Evolutionary conservation across 192 early-diverging fungal species (phyloP).

Genomic region (Podila verticillata): DNA sequence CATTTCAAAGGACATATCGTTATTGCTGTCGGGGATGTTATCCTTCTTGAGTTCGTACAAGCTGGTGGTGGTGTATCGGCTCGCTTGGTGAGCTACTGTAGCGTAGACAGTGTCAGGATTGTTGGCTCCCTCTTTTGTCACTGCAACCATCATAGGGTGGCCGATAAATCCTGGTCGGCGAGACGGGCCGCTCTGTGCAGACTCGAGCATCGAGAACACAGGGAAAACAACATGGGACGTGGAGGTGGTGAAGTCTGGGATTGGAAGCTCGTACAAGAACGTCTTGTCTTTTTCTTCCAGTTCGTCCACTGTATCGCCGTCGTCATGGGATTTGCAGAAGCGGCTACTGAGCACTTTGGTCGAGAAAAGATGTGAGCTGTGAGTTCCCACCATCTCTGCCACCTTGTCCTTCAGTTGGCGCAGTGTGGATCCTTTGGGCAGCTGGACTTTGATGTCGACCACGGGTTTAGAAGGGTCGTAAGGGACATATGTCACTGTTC

Average conservation of each 20-base stretch:
- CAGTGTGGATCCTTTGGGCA: conserved; percentile 73
- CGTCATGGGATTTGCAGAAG: conserved; percentile 64
- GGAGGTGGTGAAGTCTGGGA: conserved; percentile 36
- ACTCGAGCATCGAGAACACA: conserved; percentile 19
- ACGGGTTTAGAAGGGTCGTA: conserved; percentile 54
- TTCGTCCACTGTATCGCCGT: conserved; percentile 56
- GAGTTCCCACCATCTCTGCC: conserved; percentile 59
- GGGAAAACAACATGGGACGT: conserved; percentile 42
- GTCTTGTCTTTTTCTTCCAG: conserved; percentile 25
- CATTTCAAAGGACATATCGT: conserved; percentile 9
- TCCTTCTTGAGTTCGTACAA: conserved; percentile 27
- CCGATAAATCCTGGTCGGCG: conserved; percentile 37
- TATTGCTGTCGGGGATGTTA: too few species aligned
- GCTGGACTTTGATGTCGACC: conserved; percentile 59
- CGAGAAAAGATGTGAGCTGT: conserved; percentile 54
- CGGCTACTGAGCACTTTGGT: conserved; percentile 63
- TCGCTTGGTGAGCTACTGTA: conserved; percentile 50
- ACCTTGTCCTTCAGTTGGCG: conserved; percentile 67
- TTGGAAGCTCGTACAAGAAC: conserved; percentile 30
- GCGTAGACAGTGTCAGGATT: conserved; percentile 42
- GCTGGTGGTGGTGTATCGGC: conserved; percentile 53
- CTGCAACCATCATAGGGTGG: conserved; percentile 55
- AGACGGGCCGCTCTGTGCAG: not conserved
- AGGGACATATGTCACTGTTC: conserved; percentile 61
- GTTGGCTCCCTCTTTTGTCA: conserved; percentile 51